These are phyloP conservation scores for Setaria viridis DNA, from an alignment of 202 grass and related monocot genomes.

Conservation along the genomic window DNA sequence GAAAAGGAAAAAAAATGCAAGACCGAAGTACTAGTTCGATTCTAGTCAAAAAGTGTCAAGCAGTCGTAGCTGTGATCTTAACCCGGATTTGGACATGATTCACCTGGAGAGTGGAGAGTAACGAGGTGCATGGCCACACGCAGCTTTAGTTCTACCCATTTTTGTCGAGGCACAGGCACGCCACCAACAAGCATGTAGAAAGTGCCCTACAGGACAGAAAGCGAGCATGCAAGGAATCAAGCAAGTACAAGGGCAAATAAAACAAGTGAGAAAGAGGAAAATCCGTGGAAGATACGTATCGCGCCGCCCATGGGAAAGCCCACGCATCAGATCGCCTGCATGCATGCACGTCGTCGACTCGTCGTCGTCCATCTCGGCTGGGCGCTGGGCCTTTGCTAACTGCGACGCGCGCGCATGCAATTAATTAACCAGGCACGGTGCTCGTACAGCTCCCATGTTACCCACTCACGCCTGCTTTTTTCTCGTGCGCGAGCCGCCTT, in stretches of 20 bases:
- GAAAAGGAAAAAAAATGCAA: no score
- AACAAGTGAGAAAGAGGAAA: not conserved
- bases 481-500: conserved; percentile 44
- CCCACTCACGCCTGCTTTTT: conserved; percentile 42
- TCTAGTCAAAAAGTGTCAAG: not conserved
- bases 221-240: conserved; percentile 15
- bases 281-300: conserved; percentile 39
- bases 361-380: not conserved
- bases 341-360: not conserved
- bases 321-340: conserved; percentile 15
- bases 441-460: conserved; percentile 34
- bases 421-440: not conserved
- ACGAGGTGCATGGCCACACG: not conserved
- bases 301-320: conserved; percentile 29
- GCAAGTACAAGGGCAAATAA: not conserved
- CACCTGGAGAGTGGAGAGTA: not conserved
- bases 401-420: not conserved
- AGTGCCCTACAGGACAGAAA: conserved; percentile 15
- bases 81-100: conserved; percentile 36
- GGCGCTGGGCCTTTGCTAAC: not conserved
- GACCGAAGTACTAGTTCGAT: no score
- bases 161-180: not conserved
- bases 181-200: not conserved
- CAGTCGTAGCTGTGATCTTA: conserved; percentile 3
- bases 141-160: conserved; percentile 23